Base-by-base conservation (phyloP, 345 rosid genomes). In the Syzygium aqueum region DNA sequence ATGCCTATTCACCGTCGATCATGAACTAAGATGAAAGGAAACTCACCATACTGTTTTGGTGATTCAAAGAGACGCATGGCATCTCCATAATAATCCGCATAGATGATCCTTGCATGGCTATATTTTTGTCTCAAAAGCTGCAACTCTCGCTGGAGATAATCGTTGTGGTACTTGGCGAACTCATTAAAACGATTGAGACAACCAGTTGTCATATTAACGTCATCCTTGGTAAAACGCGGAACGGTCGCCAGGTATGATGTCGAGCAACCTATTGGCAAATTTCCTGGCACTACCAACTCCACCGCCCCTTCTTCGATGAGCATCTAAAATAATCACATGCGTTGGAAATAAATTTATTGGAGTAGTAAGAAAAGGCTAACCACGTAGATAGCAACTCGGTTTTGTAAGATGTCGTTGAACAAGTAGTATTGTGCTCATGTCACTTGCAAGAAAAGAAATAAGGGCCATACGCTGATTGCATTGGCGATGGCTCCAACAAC, bases 401-500 rank as follows among this genome's bases (percentile, higher is more conserved):
- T 54, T 22, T 6, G 13, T 57, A 23, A 57, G 63, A 23, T 57
- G n/a, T 57, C 25, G 63, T 57, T 57, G 63, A 57, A 10, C n/a
- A 23, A 23, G 11, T 25, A 25, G 63, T 57, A 57, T 23, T 57
- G 14, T 23, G 63, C 63, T 25, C 25, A 23, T 57, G 63, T 23
- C 13, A 10, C 63, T 57, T 57, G n/a, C 63, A 27, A 57, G 63
- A 57, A 25, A 57, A 23, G 13, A 57, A 57, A n/a, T n/a, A n/a
- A 57, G 63, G 61, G 33, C 40, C 89, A 19, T 87, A 87, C 89
- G 6, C 22, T 53, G 73, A 19, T 87, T 40, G 94, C 94, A 6
- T 91, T 88, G 17, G 88, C 40, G 61, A 93, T 92, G 86, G 90
- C 93, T 67, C 87, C 89, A 85, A 94, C 92, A 11, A 95, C 95